phyloP scores from a whole-genome alignment of 768 basidiomycete genomes.

The Strobilomyces dryophilus region DNA sequence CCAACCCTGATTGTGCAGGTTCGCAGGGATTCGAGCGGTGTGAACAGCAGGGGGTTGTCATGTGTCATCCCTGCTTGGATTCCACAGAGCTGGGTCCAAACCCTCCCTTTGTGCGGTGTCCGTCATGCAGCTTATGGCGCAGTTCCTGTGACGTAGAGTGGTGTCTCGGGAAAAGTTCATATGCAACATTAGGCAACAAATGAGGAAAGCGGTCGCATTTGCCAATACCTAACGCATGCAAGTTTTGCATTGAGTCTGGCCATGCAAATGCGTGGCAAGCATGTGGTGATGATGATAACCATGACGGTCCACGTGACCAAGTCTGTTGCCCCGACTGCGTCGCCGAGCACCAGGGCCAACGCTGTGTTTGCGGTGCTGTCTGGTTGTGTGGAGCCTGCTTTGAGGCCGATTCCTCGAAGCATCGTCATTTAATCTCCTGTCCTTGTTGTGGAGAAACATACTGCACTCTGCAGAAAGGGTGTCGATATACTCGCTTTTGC shows the following conservation, averaged over 20 bases:
- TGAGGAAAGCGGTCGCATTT: background rate
- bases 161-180: background rate
- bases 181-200: background rate
- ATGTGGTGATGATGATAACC: background rate
- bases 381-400: background rate
- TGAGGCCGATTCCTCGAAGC: accelerated
- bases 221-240: background rate
- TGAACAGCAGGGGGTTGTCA: background rate
- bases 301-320: too few species aligned
- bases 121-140: background rate
- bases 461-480: background rate
- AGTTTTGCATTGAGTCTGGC: background rate
- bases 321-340: conserved; percentile 1
- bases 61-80: background rate
- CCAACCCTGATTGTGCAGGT: background rate
- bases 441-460: background rate
- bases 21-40: background rate
- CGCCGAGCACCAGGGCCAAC: background rate
- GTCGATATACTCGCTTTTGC: background rate
- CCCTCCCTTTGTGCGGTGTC: background rate
- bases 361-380: background rate
- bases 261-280: background rate
- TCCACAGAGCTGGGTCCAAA: background rate
- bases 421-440: background rate
- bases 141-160: background rate